Base-by-base conservation (phyloP, 2,329 filamentous ascomycete genomes). In the Thielaviopsis ethacetica region DNA sequence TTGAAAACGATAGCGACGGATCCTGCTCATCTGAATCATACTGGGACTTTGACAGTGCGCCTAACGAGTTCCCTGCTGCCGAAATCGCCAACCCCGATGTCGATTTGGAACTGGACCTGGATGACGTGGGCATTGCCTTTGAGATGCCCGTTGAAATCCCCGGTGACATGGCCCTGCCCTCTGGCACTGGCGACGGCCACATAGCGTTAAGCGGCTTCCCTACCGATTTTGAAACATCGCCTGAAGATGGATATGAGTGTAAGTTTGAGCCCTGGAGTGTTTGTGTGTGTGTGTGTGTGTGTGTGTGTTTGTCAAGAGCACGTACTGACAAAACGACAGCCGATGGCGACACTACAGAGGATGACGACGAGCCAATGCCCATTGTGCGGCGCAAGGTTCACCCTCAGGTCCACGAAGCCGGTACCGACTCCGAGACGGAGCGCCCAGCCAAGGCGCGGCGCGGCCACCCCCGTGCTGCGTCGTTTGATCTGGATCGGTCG, bases 1-100 rank as follows among this genome's bases (percentile, higher is more conserved):
- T 91, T 63, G 85, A 90, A 67, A 77, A 80, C 63, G 82, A 88
- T 63, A 72, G 73, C n/a, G 75, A 76, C 55, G 78, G 81, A 62
- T 78, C 76, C 0, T 82, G 76, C 4, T 76, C 76, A 61, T 80
- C 76, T 22, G 74, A 74, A 49, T 82, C 80, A 1, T 84, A 80
- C 65, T 86, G 82, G 82, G 83, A 85, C 66, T 80, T 78, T 21
- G 38, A 54, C 63, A 72, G 75, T 59, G 75, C 77, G 60, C 73
- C 76, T 24, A 73, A 75, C 55, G 69, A 66, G 44, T 63, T 60
- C 70, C 70, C 56, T 66, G 67, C 62, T 21, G 66, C 64, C 15
- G 70, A 72, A 38, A 73, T 71, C 0, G 76, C 78, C 52, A 68
- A 53, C 67, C 68, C 12, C 62, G 70, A 6, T 69, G 30, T 68